phyloP scores from a whole-genome alignment of 176 grass and related monocot genomes.

The Poa annua region DNA sequence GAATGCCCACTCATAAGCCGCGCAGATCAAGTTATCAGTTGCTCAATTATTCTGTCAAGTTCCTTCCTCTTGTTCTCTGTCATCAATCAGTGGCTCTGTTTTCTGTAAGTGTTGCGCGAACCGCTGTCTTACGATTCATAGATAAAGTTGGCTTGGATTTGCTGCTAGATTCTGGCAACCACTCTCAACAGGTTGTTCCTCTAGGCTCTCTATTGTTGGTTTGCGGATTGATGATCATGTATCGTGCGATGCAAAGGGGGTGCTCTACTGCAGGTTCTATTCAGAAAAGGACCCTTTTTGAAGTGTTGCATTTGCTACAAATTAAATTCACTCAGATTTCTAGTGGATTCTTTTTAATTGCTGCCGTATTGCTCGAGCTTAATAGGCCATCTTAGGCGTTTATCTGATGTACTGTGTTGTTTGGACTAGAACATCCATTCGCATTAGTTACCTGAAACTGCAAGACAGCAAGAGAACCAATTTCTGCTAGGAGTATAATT shows the following conservation, averaged over 20 bases:
- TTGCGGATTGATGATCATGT: background rate
- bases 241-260: background rate
- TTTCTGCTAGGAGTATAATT: slow-evolving; percentile 9
- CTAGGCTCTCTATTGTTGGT: background rate
- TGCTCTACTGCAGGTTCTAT: slow-evolving; percentile 33
- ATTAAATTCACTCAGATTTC: slow-evolving; percentile 43
- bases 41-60: no score
- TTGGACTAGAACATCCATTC: background rate
- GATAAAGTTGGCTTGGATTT: background rate
- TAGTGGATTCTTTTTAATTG: slow-evolving; percentile 30
- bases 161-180: background rate
- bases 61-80: background rate
- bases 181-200: background rate
- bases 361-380: background rate
- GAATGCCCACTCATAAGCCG: background rate
- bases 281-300: slow-evolving; percentile 41
- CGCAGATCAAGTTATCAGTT: background rate
- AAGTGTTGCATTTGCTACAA: slow-evolving; percentile 45
- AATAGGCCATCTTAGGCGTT: background rate
- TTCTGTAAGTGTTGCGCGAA: background rate
- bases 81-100: background rate
- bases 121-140: background rate
- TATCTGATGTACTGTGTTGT: slow-evolving; percentile 10
- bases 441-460: no score
- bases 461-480: background rate